Percentiles rank a stretch among this genome's conserved stretches.
Conservation (phyloP, 1,139 yeast species). For the Debaryomycetaceae sp. region DNA sequence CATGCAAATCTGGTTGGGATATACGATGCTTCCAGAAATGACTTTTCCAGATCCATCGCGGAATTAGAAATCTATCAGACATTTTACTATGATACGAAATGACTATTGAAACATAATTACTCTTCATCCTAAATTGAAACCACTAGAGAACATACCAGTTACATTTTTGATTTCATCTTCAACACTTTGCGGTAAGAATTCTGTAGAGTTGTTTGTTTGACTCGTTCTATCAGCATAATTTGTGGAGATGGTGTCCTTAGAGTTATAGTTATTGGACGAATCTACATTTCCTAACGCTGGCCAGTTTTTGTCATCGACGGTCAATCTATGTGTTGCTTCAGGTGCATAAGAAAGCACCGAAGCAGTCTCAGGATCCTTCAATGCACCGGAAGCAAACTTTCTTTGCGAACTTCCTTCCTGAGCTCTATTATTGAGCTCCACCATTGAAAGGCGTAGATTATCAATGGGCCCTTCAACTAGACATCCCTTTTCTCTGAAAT, state of each 20-base stretch:
- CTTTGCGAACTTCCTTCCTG: not conserved
- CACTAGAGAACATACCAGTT: conserved; percentile 46
- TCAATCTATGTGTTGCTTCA: conserved; percentile 8
- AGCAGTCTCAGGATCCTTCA: conserved; percentile 41
- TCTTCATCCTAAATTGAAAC: conserved; percentile 19
- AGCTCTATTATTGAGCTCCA: conserved; percentile 40
- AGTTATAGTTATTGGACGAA: conserved; percentile 11
- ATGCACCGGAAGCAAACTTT: not conserved
- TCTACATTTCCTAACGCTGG: conserved; percentile 27
- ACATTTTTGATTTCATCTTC: conserved; percentile 50
- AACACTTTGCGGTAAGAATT: conserved; percentile 22
- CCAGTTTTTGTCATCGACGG: conserved; percentile 28
- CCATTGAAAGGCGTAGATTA: conserved; percentile 68
- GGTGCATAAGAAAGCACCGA: conserved; percentile 46
- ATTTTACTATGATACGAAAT: no score
- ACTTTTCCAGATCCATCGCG: no score
- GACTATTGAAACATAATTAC: no score
- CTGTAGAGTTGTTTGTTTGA: conserved; percentile 21
- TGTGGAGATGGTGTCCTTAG: conserved; percentile 28
- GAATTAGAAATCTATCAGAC: no score
- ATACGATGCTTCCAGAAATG: no score
- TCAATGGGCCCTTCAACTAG: conserved; percentile 91
- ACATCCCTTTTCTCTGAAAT: conserved; percentile 81
- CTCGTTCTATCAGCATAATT: conserved; percentile 44
- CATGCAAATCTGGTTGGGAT: not conserved